These are phyloP conservation scores for Erysimum cheiranthoides DNA, from an alignment of 345 rosid species.

Conservation along the genomic window DNA sequence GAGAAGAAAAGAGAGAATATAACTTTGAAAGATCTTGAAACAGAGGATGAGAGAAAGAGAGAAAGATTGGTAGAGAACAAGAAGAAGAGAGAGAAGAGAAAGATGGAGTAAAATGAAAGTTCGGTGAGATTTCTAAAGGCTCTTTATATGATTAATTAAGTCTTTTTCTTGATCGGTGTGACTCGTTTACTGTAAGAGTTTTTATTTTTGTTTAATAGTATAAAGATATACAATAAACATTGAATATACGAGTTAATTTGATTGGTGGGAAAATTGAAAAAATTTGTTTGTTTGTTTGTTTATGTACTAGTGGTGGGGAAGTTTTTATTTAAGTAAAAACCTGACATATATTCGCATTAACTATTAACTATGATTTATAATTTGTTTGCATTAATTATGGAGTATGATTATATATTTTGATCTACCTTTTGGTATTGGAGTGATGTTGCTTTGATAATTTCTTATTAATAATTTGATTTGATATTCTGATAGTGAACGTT, in stretches of 20 bases:
- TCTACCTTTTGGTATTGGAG: neutral
- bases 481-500: conserved; percentile 28
- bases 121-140: conserved; percentile 33
- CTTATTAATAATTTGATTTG: neutral
- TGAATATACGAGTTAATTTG: neutral
- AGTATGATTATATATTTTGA: neutral
- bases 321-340: neutral
- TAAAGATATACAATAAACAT: too few relatives aligned
- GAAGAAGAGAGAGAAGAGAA: neutral
- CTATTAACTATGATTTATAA: neutral
- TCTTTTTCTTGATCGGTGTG: conserved; percentile 31
- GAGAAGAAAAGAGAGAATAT: neutral
- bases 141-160: conserved; percentile 22
- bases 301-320: conserved; percentile 32
- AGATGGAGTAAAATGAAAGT: conserved; percentile 39
- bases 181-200: conserved; percentile 8
- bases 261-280: conserved; percentile 33
- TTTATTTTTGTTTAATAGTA: too few relatives aligned
- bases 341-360: conserved; percentile 37
- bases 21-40: conserved; percentile 24
- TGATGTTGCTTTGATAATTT: conserved; percentile 22
- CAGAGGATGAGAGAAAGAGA: conserved; percentile 7
- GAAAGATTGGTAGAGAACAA: neutral
- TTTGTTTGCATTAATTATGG: too few relatives aligned
- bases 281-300: conserved; percentile 37